phyloP scores from a whole-genome alignment of 1,284 basidiomycete genomes.

The Mixia osmundae region DNA sequence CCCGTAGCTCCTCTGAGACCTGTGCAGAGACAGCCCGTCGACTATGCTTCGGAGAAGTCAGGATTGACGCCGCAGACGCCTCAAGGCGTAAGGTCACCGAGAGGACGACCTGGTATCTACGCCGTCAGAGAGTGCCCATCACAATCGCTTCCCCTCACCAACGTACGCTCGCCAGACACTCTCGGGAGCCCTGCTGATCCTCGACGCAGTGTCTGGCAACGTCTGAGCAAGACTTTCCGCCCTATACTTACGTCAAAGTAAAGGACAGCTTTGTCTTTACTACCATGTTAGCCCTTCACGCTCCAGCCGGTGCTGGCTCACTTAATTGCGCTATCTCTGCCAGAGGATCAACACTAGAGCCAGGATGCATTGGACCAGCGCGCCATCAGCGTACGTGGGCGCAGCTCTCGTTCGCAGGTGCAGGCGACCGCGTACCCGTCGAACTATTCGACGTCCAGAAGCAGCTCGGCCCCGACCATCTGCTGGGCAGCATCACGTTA shows the following conservation, averaged over 20 bases:
- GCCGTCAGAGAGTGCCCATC: conserved; percentile 10
- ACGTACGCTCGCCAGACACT: neutral
- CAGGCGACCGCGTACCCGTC: neutral
- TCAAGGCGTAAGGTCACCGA: neutral
- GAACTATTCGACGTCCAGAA: neutral
- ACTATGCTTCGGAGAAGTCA: neutral
- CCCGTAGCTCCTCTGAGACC: no score
- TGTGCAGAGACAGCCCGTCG: no score
- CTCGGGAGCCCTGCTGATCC: neutral
- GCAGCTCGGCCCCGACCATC: conserved; percentile 1
- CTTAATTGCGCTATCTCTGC: neutral
- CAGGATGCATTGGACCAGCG: neutral
- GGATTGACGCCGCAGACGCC: neutral
- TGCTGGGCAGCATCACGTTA: conserved; percentile 8
- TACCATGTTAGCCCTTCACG: neutral
- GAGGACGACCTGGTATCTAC: conserved; percentile 5
- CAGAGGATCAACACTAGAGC: neutral
- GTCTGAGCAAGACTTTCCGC: neutral
- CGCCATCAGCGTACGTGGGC: conserved; percentile 3
- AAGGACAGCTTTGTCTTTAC: conserved; percentile 1
- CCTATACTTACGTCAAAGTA: neutral
- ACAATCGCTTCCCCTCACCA: conserved; percentile 4
- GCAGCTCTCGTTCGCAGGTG: neutral
- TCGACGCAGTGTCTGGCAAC: neutral
- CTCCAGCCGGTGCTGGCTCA: neutral